Percentiles rank a stretch among this genome's conserved stretches.
phyloP scores from a whole-genome alignment of 345 rosid species.

The Eucalyptus rudis region DNA sequence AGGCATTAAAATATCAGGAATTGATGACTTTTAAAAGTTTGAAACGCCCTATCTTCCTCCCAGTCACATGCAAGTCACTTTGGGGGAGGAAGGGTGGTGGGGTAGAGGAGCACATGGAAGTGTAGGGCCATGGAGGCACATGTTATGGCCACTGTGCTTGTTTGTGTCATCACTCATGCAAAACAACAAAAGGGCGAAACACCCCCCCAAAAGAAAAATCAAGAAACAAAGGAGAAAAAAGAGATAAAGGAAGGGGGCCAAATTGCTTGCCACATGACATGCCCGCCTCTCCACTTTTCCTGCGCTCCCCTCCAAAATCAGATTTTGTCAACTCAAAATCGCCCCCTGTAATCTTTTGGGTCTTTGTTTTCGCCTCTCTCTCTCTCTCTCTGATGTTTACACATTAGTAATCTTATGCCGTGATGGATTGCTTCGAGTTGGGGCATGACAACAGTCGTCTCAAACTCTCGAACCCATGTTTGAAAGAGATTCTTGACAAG shows the following conservation, averaged over 20 bases:
- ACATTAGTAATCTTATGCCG: background rate
- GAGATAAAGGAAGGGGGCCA: background rate
- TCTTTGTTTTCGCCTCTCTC: background rate
- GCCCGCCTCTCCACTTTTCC: background rate
- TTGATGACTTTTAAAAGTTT: background rate
- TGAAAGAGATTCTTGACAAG: background rate
- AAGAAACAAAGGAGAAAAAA: background rate
- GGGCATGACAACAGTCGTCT: background rate
- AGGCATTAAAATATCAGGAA: background rate
- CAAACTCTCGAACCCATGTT: background rate
- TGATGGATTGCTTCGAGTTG: background rate
- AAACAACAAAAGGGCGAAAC: background rate
- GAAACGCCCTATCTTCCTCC: background rate
- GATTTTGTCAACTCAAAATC: background rate
- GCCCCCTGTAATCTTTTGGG: background rate
- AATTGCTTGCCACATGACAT: background rate
- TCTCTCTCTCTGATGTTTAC: background rate
- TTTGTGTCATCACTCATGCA: background rate
- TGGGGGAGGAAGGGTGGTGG: background rate
- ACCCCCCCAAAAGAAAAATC: background rate
- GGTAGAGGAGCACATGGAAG: slow-evolving; percentile 6
- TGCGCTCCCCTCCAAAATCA: background rate
- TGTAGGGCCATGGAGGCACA: slow-evolving; percentile 27
- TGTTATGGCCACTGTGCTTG: slow-evolving; percentile 3
- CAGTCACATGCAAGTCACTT: slow-evolving; percentile 22